Evolutionary conservation across 2,329 filamentous ascomycete genomes (phyloP), one percentile per base, ranked within the genome.

Genomic region (Verticillium zaregamsianum): DNA sequence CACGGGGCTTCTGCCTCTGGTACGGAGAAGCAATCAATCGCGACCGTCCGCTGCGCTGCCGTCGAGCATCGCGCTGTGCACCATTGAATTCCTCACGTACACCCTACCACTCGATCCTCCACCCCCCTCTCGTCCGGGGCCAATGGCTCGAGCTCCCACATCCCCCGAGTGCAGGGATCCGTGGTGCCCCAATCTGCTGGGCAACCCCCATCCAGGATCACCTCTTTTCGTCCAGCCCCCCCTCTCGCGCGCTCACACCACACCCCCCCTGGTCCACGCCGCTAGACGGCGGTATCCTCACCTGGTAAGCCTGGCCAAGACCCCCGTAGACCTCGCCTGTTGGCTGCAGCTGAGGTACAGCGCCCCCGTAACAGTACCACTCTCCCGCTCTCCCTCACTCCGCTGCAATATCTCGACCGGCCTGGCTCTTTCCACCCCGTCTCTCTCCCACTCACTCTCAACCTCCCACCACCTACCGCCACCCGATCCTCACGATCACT

Each of bases 271-370:
- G 14, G 31, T 59, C 49, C 31, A 56, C 37, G 37, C 58, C 37
- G 59, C 62, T 59, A 57, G 61, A 49, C 63, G 49, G 62, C 40
- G 54, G 61, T 60, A 63, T 62, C 56, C 61, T 64, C 62, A 61
- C 49, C 59, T 61, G 40, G 40, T 25, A 49, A 49, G 40, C 40
- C n/a, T 49, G n/a, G 40, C 40, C 40, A 49, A 49, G 40, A 25
- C 40, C 40, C 39, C 40, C 40, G 40, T 23, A 40, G 61, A 37
- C 54, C 45, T 60, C 37, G 55, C 60, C 55, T 59, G 58, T 58
- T 59, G 58, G 58, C 58, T 63, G 64, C 62, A 61, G 57, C 58
- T 62, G 54, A 60, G 58, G 59, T 65, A 64, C 57, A 60, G 59
- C 59, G 62, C 61, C 63, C 28, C 62, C 61, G 57, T 57, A 61